phyloP scores from a whole-genome alignment of 1,139 yeast genomes.

The Wickerhamomyces sp. region DNA sequence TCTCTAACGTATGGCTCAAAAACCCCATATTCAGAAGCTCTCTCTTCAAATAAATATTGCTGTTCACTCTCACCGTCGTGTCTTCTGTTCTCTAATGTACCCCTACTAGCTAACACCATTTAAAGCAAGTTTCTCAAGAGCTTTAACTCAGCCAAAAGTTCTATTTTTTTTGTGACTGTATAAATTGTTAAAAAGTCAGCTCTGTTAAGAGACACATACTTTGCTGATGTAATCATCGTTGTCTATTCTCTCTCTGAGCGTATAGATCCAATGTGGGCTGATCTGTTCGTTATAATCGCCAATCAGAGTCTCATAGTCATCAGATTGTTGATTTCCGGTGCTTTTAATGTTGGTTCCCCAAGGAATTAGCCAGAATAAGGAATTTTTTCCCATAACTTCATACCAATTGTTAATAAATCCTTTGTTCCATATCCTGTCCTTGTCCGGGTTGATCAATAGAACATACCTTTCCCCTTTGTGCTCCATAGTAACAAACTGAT shows the following conservation, averaged over 20 bases:
- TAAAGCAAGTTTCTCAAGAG: too few species aligned
- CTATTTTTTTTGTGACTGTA: not conserved
- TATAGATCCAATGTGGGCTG: slow-evolving; percentile 5
- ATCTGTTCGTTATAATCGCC: slow-evolving; percentile 16
- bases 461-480: slow-evolving; percentile 20
- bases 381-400: slow-evolving; percentile 18
- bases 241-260: slow-evolving; percentile 5
- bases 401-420: slow-evolving; percentile 23
- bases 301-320: slow-evolving; percentile 9
- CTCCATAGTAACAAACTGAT: slow-evolving; percentile 11
- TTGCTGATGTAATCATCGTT: slow-evolving; percentile 10
- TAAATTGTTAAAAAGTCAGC: not conserved
- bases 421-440: slow-evolving; percentile 25
- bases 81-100: too few species aligned
- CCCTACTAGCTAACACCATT: too few species aligned
- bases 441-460: slow-evolving; percentile 20
- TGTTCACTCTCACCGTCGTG: too few species aligned
- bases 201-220: not conserved
- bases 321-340: not conserved
- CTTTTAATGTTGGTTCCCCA: slow-evolving; percentile 9
- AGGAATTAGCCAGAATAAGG: slow-evolving; percentile 17
- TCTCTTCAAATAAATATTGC: too few species aligned
- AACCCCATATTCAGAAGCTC: too few species aligned
- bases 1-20: too few species aligned
- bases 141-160: slow-evolving; percentile 8